Percentiles rank a stretch among this genome's conserved stretches.
phyloP scores from a whole-genome alignment of 2,329 filamentous ascomycete genomes.

The Seiridium unicorne region DNA sequence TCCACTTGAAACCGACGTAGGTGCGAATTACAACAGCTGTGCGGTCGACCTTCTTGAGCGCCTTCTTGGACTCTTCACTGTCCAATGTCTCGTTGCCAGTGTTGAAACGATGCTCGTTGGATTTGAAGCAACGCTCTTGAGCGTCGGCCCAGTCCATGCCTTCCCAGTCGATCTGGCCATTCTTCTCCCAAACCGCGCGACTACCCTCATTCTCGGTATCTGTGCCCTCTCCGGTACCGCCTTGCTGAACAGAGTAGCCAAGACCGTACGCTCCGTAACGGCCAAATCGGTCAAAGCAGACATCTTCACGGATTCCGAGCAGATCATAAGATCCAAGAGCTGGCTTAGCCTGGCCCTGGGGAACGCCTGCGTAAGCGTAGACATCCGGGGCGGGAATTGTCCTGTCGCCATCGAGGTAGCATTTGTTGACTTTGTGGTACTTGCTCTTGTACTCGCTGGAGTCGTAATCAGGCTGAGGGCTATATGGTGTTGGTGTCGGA shows the following conservation, averaged over 20 bases:
- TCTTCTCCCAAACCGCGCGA: constrained; percentile 54
- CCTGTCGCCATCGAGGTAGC: constrained; percentile 61
- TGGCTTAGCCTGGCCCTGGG: constrained; percentile 74
- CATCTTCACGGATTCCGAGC: constrained; percentile 70
- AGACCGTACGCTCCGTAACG: constrained; percentile 82
- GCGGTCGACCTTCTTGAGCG: constrained; percentile 47
- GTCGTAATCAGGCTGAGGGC: constrained; percentile 67
- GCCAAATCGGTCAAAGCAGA: constrained; percentile 87
- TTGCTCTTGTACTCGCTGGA: constrained; percentile 53
- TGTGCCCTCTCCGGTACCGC: constrained; percentile 69
- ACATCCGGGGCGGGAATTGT: constrained; percentile 59
- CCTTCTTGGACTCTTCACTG: constrained; percentile 21
- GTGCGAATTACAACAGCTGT: constrained; percentile 79
- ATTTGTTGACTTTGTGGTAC: constrained; percentile 54
- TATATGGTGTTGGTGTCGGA: constrained; percentile 54
- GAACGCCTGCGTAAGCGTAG: constrained; percentile 68
- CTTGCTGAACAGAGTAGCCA: constrained; percentile 73
- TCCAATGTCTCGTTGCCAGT: constrained; percentile 34
- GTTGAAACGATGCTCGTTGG: constrained; percentile 64
- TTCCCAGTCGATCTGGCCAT: constrained; percentile 56
- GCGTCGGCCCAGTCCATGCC: constrained; percentile 54
- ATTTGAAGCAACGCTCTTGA: constrained; percentile 51
- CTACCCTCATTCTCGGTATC: constrained; percentile 71
- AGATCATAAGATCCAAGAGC: constrained; percentile 74
- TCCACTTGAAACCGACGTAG: constrained; percentile 78